phyloP scores from a whole-genome alignment of 345 rosid species.

The Populus simonii region DNA sequence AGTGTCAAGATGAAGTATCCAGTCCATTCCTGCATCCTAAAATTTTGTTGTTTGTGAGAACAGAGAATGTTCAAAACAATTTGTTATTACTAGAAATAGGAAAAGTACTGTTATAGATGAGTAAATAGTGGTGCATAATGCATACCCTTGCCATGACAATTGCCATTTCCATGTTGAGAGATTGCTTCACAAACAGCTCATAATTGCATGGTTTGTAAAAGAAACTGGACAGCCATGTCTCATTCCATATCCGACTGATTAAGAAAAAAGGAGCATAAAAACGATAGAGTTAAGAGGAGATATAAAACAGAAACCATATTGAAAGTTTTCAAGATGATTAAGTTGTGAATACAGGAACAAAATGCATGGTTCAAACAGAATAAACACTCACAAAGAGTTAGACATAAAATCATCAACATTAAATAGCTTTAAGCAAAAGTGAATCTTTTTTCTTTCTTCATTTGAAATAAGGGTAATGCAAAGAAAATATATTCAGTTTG shows the following conservation, averaged over 20 bases:
- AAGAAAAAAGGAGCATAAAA: not conserved
- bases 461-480: not conserved
- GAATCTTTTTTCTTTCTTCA: not conserved
- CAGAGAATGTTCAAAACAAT: not conserved
- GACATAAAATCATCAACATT: not conserved
- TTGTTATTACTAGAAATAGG: not conserved
- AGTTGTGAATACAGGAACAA: not conserved
- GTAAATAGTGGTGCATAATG: not conserved
- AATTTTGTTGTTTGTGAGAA: not conserved
- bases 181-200: constrained; percentile 93
- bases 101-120: not conserved
- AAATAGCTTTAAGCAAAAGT: not conserved
- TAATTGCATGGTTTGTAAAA: constrained; percentile 94
- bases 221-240: constrained; percentile 88
- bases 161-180: constrained; percentile 98
- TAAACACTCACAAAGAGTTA: not conserved
- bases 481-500: not conserved
- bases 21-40: constrained; percentile 81
- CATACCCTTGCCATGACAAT: constrained; percentile 93
- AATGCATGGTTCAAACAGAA: not conserved
- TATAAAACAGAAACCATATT: not conserved
- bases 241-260: constrained; percentile 90
- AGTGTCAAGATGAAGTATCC: constrained; percentile 95
- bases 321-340: not conserved
- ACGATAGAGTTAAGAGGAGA: not conserved